These are phyloP conservation scores for Entomophthora muscae DNA, from an alignment of 371 early-diverging fungal species.

Conservation along the genomic window DNA sequence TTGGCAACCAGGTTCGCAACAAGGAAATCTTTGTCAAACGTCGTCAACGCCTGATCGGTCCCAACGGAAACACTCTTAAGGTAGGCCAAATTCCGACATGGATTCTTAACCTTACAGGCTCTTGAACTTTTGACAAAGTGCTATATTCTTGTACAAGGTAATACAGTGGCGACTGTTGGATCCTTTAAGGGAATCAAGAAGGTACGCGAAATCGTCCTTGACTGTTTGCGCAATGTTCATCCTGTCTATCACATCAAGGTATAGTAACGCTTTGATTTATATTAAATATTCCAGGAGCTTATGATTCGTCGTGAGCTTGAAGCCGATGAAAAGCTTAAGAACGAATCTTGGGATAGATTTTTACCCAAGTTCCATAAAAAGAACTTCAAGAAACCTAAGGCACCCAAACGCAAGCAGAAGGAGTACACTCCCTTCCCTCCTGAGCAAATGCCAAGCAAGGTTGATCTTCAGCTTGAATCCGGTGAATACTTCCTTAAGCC, in stretches of 20 bases:
- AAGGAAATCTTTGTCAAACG: constrained; percentile 97
- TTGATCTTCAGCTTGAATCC: constrained; percentile 77
- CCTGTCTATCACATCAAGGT: constrained; percentile 99
- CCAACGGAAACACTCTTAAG: constrained; percentile 94
- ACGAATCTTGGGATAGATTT: constrained; percentile 97
- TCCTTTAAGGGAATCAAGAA: constrained; percentile 81
- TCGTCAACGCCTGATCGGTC: constrained; percentile 92
- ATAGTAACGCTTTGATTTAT: constrained; percentile 8
- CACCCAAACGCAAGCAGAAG: constrained; percentile 34
- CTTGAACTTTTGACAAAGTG: constrained; percentile 93
- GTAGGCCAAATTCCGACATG: constrained; percentile 12
- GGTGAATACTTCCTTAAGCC: constrained; percentile 91
- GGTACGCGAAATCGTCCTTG: constrained; percentile 77
- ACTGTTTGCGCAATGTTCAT: constrained; percentile 98
- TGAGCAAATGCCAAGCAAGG: constrained; percentile 65
- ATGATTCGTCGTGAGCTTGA: constrained; percentile 98
- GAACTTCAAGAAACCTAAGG: constrained; percentile 59
- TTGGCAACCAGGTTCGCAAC: constrained; percentile 83
- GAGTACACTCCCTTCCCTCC: constrained; percentile 83
- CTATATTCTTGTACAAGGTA: constrained; percentile 95
- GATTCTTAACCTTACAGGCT: constrained; percentile 26
- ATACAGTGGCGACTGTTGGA: constrained; percentile 94
- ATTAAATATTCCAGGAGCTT: constrained; percentile 40
- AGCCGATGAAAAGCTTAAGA: constrained; percentile 86
- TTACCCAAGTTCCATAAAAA: constrained; percentile 95